Evolutionary conservation across 495 filamentous ascomycete species (phyloP).

Genomic region (Aspergillus incahuasiensis): DNA sequence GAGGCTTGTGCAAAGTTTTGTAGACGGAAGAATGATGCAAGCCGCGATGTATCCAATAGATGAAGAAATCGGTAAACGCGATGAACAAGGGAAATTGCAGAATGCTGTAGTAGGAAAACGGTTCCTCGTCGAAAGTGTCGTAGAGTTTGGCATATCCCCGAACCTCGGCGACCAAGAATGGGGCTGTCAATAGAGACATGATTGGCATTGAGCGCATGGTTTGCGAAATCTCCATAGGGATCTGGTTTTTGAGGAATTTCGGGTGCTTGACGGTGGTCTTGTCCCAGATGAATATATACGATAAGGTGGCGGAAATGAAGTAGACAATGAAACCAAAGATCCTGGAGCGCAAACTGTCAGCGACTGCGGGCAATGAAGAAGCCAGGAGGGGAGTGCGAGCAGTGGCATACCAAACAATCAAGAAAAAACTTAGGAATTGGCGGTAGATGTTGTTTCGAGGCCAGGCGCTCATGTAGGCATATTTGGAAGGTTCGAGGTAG

Average conservation of each 20-base stretch:
- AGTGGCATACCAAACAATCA: conserved; percentile 74
- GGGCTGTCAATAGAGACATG: conserved; percentile 79
- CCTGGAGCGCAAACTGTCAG: conserved; percentile 42
- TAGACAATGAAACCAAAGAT: conserved; percentile 80
- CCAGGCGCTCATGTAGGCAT: conserved; percentile 79
- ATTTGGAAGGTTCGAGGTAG: conserved; percentile 63
- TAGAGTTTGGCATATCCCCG: conserved; percentile 86
- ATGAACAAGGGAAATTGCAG: conserved; percentile 91
- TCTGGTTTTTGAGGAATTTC: conserved; percentile 93
- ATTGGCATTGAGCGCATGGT: conserved; percentile 67
- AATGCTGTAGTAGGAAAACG: conserved; percentile 70
- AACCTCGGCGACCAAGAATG: conserved; percentile 80
- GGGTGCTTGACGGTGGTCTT: conserved; percentile 84
- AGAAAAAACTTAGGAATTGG: conserved; percentile 69
- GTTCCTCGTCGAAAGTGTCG: conserved; percentile 65
- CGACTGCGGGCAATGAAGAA: neutral
- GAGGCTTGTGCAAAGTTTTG: conserved; percentile 88
- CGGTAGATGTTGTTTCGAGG: conserved; percentile 74
- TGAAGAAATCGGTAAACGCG: conserved; percentile 84
- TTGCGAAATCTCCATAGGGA: conserved; percentile 79
- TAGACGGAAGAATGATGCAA: conserved; percentile 82
- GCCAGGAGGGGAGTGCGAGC: neutral
- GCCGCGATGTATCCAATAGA: conserved; percentile 93
- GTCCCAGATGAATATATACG: conserved; percentile 92
- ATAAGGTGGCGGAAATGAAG: conserved; percentile 76